phyloP scores from a whole-genome alignment of 345 rosid species.

The Boechera retrofracta region DNA sequence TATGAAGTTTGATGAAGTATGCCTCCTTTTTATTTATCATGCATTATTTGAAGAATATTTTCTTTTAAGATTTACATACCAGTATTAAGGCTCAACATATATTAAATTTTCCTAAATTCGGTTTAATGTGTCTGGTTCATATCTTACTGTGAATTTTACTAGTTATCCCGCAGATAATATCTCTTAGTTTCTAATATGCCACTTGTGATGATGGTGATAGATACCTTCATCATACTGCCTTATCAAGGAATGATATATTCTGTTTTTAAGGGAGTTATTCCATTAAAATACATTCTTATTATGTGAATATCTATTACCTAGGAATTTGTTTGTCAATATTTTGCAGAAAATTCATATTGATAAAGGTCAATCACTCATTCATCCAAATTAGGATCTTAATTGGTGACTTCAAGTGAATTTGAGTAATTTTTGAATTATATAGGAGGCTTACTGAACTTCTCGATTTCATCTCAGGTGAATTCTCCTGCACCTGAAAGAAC shows the following conservation, averaged over 20 bases:
- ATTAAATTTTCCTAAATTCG: not conserved
- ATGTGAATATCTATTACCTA: slow-evolving; percentile 24
- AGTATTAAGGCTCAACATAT: slow-evolving; percentile 2
- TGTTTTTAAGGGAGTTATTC: not conserved
- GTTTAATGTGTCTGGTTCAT: not conserved
- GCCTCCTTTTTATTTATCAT: slow-evolving; percentile 29
- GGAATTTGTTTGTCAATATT: slow-evolving; percentile 19
- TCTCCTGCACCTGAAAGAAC: slow-evolving; percentile 74
- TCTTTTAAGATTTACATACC: slow-evolving; percentile 9
- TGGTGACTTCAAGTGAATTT: not conserved
- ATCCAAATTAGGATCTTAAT: not conserved
- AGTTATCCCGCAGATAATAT: slow-evolving; percentile 7
- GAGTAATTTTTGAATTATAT: not conserved
- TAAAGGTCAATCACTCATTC: slow-evolving; percentile 9
- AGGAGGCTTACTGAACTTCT: slow-evolving; percentile 21
- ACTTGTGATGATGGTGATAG: slow-evolving; percentile 1
- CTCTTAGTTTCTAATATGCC: not conserved
- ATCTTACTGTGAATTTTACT: not conserved
- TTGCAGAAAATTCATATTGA: slow-evolving; percentile 7
- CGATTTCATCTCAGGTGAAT: slow-evolving; percentile 58
- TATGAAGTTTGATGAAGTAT: slow-evolving; percentile 97
- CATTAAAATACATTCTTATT: not conserved
- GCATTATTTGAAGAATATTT: slow-evolving; percentile 4
- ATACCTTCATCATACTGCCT: not conserved
- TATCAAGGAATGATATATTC: not conserved